Evolutionary conservation across 306 rosid species (phyloP).

Genomic region (Canavalia ensiformis): DNA sequence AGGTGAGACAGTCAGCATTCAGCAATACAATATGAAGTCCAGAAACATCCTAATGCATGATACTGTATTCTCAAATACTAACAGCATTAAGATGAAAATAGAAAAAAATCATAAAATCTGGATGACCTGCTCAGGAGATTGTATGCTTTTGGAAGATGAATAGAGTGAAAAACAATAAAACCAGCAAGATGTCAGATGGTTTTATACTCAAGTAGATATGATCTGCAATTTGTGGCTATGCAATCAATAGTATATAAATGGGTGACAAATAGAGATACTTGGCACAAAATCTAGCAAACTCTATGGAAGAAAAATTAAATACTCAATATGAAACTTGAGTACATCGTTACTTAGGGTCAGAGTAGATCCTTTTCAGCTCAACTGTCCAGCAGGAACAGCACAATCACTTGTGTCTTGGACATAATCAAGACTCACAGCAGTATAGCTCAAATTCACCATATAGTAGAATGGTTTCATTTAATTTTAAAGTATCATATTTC

Average conservation of each 20-base stretch:
- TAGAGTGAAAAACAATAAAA: not conserved
- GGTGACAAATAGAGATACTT: not conserved
- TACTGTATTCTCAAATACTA: not conserved
- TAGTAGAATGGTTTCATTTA: not conserved
- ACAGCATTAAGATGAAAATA: not conserved
- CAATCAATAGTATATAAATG: not conserved
- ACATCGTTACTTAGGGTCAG: not conserved
- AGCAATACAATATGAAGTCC: not conserved
- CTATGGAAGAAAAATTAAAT: not conserved
- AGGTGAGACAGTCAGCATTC: constrained; percentile 6
- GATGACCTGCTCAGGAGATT: not conserved
- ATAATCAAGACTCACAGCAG: not conserved
- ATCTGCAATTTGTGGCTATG: not conserved
- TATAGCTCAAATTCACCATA: not conserved
- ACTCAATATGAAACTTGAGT: not conserved
- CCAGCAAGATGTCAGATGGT: not conserved
- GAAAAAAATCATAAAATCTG: not conserved
- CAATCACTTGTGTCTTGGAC: constrained; percentile 1
- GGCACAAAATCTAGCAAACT: constrained; percentile 27
- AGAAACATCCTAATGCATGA: constrained; percentile 3
- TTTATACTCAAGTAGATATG: constrained; percentile 8
- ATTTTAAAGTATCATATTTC: not conserved
- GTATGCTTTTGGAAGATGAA: not conserved
- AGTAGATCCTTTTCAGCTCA: not conserved
- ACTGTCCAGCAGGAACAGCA: not conserved